These are phyloP conservation scores for Gossypium schwendimanii DNA, from an alignment of 441 rosid genomes.

Conservation along the genomic window DNA sequence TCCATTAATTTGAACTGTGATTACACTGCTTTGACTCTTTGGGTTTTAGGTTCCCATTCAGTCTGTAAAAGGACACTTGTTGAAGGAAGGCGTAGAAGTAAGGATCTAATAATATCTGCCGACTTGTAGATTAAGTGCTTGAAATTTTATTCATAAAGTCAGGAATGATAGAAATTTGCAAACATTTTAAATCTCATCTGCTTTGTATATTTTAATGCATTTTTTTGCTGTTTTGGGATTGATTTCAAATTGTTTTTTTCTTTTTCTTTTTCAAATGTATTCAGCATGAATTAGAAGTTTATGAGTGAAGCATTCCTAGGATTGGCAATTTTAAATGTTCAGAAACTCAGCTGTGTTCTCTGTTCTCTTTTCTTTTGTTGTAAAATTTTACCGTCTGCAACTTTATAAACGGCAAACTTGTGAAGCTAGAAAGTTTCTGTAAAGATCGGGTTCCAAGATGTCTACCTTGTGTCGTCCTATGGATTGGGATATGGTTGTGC, in stretches of 20 bases:
- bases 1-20: background rate
- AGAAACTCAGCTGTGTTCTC: too few species aligned
- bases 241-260: background rate
- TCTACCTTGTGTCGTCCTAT: too few species aligned
- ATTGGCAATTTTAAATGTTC: background rate
- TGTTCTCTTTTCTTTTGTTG: too few species aligned
- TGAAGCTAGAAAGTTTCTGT: too few species aligned
- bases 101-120: constrained; percentile 31
- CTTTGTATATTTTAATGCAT: background rate
- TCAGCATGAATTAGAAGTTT: background rate
- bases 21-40: constrained; percentile 1
- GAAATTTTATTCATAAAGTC: background rate
- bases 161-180: background rate
- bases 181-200: background rate
- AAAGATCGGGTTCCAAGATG: too few species aligned
- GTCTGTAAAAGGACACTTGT: constrained; percentile 68
- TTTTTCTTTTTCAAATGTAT: background rate
- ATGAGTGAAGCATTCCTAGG: background rate
- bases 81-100: constrained; percentile 61
- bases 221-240: background rate
- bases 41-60: constrained; percentile 69
- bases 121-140: background rate
- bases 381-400: too few species aligned
- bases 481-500: too few species aligned
- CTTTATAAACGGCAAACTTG: too few species aligned